A percentile compares a stretch with the other conserved stretches of the same genome.
These are phyloP conservation scores for Fusarium hainanense DNA, from an alignment of 2,329 filamentous ascomycete species.

Conservation along the genomic window DNA sequence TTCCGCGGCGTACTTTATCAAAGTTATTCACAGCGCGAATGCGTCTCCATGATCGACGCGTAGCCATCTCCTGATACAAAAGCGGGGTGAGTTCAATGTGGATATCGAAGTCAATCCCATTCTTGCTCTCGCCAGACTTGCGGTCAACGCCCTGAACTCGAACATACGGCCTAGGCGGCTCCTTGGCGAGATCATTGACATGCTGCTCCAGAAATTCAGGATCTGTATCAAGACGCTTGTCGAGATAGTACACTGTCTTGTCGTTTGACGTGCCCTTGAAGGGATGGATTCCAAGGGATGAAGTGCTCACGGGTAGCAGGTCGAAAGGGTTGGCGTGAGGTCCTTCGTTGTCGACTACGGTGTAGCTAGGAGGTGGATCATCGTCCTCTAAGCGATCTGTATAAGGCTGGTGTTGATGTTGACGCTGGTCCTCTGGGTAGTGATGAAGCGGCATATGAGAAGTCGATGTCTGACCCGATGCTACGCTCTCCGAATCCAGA, in stretches of 20 bases:
- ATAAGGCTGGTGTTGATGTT: conserved; percentile 18
- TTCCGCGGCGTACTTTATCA: conserved; percentile 73
- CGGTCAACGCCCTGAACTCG: conserved; percentile 65
- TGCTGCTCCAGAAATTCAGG: conserved; percentile 57
- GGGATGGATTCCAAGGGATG: conserved; percentile 40
- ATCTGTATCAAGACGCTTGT: conserved; percentile 58
- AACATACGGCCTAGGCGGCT: conserved; percentile 65
- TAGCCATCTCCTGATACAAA: conserved; percentile 60
- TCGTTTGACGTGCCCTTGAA: conserved; percentile 49
- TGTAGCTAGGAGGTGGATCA: conserved; percentile 37
- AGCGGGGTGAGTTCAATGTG: conserved; percentile 68
- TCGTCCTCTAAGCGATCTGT: conserved; percentile 22
- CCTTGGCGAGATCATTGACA: conserved; percentile 56
- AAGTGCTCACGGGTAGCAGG: conserved; percentile 25
- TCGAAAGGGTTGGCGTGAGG: conserved; percentile 29
- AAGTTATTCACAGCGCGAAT: conserved; percentile 66
- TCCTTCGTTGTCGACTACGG: conserved; percentile 34
- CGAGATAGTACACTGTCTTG: conserved; percentile 57
- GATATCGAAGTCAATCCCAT: conserved; percentile 69
- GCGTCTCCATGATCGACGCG: conserved; percentile 54
- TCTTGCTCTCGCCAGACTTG: conserved; percentile 55
- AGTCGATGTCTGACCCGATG: conserved; percentile 25
- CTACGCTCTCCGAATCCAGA: conserved; percentile 25
- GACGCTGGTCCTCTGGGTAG: conserved; percentile 35
- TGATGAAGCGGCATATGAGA: conserved; percentile 36